Evolutionary conservation across 2,329 filamentous ascomycete species (phyloP), one percentile per base, ranked within the genome.

Genomic region (Arthrobotrys iridis): DNA sequence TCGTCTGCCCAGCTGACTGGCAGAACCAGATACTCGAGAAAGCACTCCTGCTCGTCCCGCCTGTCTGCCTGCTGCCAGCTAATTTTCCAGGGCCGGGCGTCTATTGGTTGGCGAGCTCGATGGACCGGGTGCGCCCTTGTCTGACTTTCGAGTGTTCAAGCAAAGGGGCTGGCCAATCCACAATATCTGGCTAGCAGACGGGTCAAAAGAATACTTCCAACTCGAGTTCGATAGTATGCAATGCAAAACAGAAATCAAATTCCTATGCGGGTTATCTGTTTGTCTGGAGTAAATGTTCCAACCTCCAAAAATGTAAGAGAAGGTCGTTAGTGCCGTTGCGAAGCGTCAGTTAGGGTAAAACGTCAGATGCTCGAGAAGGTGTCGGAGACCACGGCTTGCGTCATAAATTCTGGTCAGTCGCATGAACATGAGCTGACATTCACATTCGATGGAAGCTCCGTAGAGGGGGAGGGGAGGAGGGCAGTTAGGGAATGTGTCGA

Each of bases 321-420:
- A 33, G 28, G 28, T 4, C 26, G 50, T 55, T 35, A 30, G 50
- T 37, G 30, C 11, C 15, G 50, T 55, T 37, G 46, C 3, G 28
- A 59, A 30, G 20, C 30, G 43, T 40, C 55, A 50, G 30, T 30
- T 33, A 62, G 58, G 43, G 41, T 75, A 64, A 75, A 68, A 75
- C 63, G 63, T 64, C 30, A 64, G 58, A 46, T 68, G 71, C 63
- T 48, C 57, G 63, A 58, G 63, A 74, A 45, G n/a, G 70, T 62
- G 68, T 66, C 62, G 59, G 37, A 40, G 45, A 20, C 33, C 40
- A 50, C 52, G 35, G 55, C 33, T 30, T 48, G 52, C 50, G 52
- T 59, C 64, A 63, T 63, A 46, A 50, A 50, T 8, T n/a, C 28
- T 48, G 26, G 64, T 28, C 40, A 18, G 37, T 57, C 37, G 64